Evolutionary conservation across 257 asterid genomes (phyloP).

Genomic region (Fraxinus cuspidata): DNA sequence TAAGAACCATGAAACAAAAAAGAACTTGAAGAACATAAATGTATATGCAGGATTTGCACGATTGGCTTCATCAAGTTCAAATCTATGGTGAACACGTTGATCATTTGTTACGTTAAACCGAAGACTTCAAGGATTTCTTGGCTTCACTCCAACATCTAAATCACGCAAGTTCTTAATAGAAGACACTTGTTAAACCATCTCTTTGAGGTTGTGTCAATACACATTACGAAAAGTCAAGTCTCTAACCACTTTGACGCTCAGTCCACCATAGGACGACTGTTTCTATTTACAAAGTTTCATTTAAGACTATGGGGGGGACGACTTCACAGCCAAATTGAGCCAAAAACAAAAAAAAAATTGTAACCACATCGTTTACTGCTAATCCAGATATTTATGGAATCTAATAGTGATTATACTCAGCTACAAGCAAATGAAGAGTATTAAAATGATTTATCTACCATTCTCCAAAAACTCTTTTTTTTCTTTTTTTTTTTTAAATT

Average conservation of each 20-base stretch:
- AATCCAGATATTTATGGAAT: constrained; percentile 1
- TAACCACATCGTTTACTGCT: background rate
- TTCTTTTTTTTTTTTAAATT: too few species aligned
- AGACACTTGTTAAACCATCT: background rate
- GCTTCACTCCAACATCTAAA: background rate
- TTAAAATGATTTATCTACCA: background rate
- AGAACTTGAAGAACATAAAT: background rate
- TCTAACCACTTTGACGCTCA: background rate
- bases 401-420: background rate
- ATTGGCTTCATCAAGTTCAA: constrained; percentile 19
- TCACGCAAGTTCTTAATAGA: background rate
- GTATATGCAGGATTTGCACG: background rate
- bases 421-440: background rate
- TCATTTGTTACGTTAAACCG: background rate
- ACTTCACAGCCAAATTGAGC: constrained; percentile 3
- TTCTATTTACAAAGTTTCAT: background rate
- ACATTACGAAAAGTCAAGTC: background rate
- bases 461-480: too few species aligned
- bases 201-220: background rate
- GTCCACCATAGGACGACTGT: background rate
- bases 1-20: background rate
- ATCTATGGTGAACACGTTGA: constrained; percentile 5
- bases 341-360: background rate
- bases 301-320: background rate
- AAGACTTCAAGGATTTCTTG: constrained; percentile 3